Evolutionary conservation across 192 early-diverging fungal genomes (phyloP), one percentile per base, ranked within the genome.

Genomic region (Pecoramyces ruminantium): DNA sequence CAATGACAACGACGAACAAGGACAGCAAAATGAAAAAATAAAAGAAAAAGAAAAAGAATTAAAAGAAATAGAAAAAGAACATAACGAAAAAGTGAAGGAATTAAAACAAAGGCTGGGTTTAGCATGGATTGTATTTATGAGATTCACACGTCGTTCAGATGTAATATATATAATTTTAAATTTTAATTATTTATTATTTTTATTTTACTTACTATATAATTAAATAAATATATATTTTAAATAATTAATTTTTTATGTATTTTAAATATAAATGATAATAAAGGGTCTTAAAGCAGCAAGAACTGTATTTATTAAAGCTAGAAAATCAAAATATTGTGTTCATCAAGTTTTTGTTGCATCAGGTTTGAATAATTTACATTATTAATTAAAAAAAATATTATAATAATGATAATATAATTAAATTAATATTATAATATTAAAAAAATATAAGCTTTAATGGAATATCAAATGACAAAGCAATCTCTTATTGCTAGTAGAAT

Each of bases 71-170:
- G 79, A 67, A 77, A 83, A 84, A 14, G 88, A 87, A 29, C 86
- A 83, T 67, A 87, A 89, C 80, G 85, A 83, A 29, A 87, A 93
- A 82, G 79, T 93, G 14, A 87, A 86, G 14, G 85, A 87, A 27
- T 81, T 89, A 81, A 90, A 89, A 79, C 85, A 89, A 78, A 87
- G 86, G 2, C 88, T 91, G 80, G 88, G 89, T 14, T 80, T 95
- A 40, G 89, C 91, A 25, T 97, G 95, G 94, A 93, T 97, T 79
- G 92, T 93, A 82, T 94, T 95, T 79, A 94, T 97, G 93, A 88
- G 94, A 25, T 90, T 92, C 79, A 85, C 89, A 21, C 88, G 96
- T 83, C 84, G 97, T 30, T 85, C 90, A 0, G 93, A 98, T 83
- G 93, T 93, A 83, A 83, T 83, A n/a, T n/a, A n/a, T n/a, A n/a